Base-by-base conservation (phyloP, 208 protist species). In the Wallacemonas sp. region DNA sequence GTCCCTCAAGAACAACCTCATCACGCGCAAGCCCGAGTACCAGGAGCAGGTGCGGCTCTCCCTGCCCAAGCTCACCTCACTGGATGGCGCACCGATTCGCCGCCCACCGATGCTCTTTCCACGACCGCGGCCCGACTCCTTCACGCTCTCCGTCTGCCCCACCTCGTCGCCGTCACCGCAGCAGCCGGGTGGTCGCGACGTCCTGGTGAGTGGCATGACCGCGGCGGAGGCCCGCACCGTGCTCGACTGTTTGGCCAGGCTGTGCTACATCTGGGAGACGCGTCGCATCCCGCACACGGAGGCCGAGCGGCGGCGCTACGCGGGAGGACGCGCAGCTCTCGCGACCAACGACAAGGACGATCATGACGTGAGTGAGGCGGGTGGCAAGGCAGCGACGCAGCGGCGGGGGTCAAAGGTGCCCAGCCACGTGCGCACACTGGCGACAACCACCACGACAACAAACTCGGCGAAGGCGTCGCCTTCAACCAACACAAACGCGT, bases 21-120 rank as follows among this genome's bases (percentile, higher is more conserved):
- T 95, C 62, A 95, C 90, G 3, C 78, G 75, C 26, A 95, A 95
- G 71, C 90, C 90, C 2, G 86, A 93, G 61, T 95, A 95, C 64
- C 80, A 87, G 57, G 90, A 91, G 60, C 90, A 95, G 69, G 85
- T 95, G 32, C 84, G 90, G 8, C 61, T 60, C 26, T 89, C 78
- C 5, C 76, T 95, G n/a, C 90, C 90, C 1, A 72, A 70, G 49
- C 78, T 95, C 27, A 90, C 81, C 12, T 87, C 81, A 26, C 74
- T 95, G 6, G 90, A 95, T 52, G 87, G 90, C 1, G 77, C 74
- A 69, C 68, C 79, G 1, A 93, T 95, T 34, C 90, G 90, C 24
- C 83, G 85, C 0, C 83, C 90, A 19, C 85, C 87, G 47, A 77
- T 95, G 44, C 68, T 65, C 16, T 54, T 92, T 39, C 86, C 87